Conservation (phyloP, 805 yeast species). For the Kodamaea restingae region DNA sequence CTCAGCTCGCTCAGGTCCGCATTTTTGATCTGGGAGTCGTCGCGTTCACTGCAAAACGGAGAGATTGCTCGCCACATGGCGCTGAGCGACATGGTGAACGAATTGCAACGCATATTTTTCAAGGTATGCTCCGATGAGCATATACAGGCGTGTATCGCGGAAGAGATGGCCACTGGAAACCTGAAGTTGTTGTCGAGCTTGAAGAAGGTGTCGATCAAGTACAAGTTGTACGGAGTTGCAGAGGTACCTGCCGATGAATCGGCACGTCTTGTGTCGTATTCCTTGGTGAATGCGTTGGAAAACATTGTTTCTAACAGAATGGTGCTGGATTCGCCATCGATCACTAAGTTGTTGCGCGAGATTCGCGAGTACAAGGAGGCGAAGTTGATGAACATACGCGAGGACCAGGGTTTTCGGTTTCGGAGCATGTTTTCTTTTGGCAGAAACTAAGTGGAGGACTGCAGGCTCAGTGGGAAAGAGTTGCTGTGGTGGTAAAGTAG, state of each 20-base stretch:
- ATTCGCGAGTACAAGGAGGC: conserved; percentile 8
- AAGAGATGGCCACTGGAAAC: conserved; percentile 12
- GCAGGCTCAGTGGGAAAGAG: too few relatives aligned
- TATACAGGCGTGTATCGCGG: conserved; percentile 14
- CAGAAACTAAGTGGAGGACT: background rate
- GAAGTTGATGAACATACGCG: conserved; percentile 8
- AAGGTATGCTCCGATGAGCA: conserved; percentile 16
- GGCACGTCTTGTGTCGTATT: conserved; percentile 12
- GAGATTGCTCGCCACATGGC: conserved; percentile 15
- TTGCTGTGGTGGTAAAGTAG: too few relatives aligned
- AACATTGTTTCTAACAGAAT: conserved; percentile 8
- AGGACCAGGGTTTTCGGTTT: conserved; percentile 1
- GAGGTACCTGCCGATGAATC: conserved; percentile 10
- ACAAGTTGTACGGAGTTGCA: conserved; percentile 23
- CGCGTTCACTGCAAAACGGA: conserved; percentile 13
- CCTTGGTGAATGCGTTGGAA: conserved; percentile 15
- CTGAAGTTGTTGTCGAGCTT: conserved; percentile 24
- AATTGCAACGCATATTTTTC: conserved; percentile 25
- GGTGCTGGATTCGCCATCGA: background rate
- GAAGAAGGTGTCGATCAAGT: conserved; percentile 30
- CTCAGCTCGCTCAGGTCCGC: conserved; percentile 23
- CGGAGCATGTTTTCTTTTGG: conserved; percentile 4
- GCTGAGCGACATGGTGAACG: conserved; percentile 13
- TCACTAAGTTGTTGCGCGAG: conserved; percentile 2
- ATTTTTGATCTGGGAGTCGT: conserved; percentile 38